Base-by-base conservation (phyloP, 176 grass and related monocot species). In the Rhynchospora tenuis region DNA sequence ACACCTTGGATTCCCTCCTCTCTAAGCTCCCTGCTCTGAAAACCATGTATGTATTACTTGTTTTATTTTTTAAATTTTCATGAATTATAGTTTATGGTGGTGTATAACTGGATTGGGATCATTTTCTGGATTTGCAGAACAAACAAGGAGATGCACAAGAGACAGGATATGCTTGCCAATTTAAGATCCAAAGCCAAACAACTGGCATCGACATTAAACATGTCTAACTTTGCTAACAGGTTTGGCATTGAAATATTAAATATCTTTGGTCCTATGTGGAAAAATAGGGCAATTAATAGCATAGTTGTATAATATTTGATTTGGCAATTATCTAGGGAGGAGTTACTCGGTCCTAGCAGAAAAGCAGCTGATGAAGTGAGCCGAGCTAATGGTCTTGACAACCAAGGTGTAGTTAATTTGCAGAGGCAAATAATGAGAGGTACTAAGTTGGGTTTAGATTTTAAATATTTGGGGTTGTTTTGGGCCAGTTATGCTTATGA, bases 401-500 rank as follows among this genome's bases (percentile, higher is more conserved):
- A 90, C 47, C 80, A 77, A 5, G 91, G 89, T 50, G 63, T 97
- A 24, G 56, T 94, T 75, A 38, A 67, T 51, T 42, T 97, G 33
- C 94, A 94, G 79, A 89, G 89, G 74, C 77, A 94, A 65, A 80
- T 85, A 29, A 94, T 97, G 15, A 91, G 86, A 90, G 91, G 94
- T 91, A 89, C 17, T 14, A 31, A 80, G 15, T 28, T 15, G 0
- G 8, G 19, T 43, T 68, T n/a, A 50, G 71, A 54, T 75, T 50
- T 75, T 75, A 28, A 6, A 11, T 7, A 15, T 17, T 28, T 51
- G 6, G 47, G 20, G 72, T 13, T 75, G 22, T 51, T 52, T 75
- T 17, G 14, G 17, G 13, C 6, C 7, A 71, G 19, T 44, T 16
- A 8, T 71, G 8, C 23, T 54, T 8, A 13, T 54, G 71, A 27